Base-by-base conservation (phyloP, 192 early-diverging fungal species). In the Dissophora ornata region DNA sequence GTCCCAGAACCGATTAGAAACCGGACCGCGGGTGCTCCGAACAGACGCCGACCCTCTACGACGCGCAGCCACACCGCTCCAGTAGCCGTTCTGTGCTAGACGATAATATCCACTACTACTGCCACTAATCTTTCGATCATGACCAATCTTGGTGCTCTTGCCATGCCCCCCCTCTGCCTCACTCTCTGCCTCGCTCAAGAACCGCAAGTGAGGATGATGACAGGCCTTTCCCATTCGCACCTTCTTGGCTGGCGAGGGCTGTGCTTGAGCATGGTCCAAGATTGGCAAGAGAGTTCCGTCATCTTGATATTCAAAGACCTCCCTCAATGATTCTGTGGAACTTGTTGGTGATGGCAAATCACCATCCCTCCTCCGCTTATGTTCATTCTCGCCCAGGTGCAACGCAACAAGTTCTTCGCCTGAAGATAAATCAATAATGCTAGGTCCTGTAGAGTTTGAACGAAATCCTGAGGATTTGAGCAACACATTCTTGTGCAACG, bases 381-480 rank as follows among this genome's bases (percentile, higher is more conserved):
- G 63, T 5, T 77, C 64, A n/a, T 67, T 77, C 19, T 67, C 59
- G 19, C 59, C 73, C 24, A 77, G n/a, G 22, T 77, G 73, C 22
- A 77, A 41, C 16, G 59, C 53, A 18, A 77, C 58, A 21, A 77
- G 47, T 28, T 77, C 73, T 44, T 77, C 73, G 19, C 73, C 73
- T 6, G 73, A 77, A n/a, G 64, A 67, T 41, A 77, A 64, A 57
- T 77, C 73, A 61, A 77, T 57, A 45, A 77, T 67, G 45, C 58
- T 67, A 22, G 73, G 73, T 9, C 73, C 73, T 18, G n/a, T 48
- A 5, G 26, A 42, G 26, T 32, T 38, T 40, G 18, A 28, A 57
- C 16, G 26, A 45, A 53, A 25, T 28, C 25, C 29, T 24, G 55
- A 28, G 8, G 24, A 32, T 9, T 56, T 49, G 45, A 15, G n/a